Percentiles rank a stretch among this genome's conserved stretches.
Evolutionary conservation across 1,139 yeast genomes (phyloP).

Genomic region (Ogataea hybrid): DNA sequence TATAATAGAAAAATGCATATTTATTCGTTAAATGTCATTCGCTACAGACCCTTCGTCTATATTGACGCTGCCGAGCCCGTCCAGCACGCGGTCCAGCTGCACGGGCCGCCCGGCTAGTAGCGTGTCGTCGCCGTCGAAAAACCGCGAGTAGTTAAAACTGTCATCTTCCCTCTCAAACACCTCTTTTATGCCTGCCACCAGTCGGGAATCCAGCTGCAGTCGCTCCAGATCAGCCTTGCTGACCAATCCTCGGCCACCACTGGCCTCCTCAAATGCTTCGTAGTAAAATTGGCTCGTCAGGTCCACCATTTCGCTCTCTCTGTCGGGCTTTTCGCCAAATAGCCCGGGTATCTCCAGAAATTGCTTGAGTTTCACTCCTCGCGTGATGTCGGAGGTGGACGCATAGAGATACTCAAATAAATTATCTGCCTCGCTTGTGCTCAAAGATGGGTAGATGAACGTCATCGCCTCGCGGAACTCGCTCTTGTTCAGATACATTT

Average conservation of each 20-base stretch:
- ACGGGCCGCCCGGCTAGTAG: slow-evolving; percentile 6
- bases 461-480: slow-evolving; percentile 74
- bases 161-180: slow-evolving; percentile 13
- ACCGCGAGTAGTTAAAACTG: slow-evolving; percentile 19
- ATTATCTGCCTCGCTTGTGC: slow-evolving; percentile 20
- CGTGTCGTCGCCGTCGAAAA: slow-evolving; percentile 23
- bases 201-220: slow-evolving; percentile 17
- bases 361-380: slow-evolving; percentile 27
- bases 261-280: slow-evolving; percentile 23
- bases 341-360: slow-evolving; percentile 23
- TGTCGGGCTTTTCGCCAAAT: slow-evolving; percentile 13
- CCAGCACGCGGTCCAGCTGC: slow-evolving; percentile 13
- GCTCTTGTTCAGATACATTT: slow-evolving; percentile 55
- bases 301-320: slow-evolving; percentile 15
- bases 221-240: slow-evolving; percentile 19
- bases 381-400: slow-evolving; percentile 17
- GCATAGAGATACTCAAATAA: slow-evolving; percentile 30
- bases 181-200: slow-evolving; percentile 13
- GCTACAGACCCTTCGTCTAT: slow-evolving; percentile 3
- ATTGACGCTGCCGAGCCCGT: slow-evolving; percentile 12
- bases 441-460: slow-evolving; percentile 32
- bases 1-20: neutral
- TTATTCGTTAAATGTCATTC: neutral
- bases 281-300: slow-evolving; percentile 24
- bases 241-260: slow-evolving; percentile 17